Conservation (phyloP, 1,284 basidiomycete species). For the Mrakiaceae sp. region DNA sequence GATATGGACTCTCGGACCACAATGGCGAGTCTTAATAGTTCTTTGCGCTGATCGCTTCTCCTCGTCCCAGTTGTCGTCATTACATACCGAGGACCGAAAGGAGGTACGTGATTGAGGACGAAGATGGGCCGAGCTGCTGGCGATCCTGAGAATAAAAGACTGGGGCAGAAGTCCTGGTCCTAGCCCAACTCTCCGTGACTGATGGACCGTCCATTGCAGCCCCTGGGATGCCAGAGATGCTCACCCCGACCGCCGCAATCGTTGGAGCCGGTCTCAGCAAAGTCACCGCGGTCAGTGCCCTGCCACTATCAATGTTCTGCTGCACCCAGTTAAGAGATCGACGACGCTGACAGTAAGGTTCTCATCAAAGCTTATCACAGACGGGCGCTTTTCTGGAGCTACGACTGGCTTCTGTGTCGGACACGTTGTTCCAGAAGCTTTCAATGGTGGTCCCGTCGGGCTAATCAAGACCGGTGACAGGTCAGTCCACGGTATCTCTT, state of each 20-base stretch:
- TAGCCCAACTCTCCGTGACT: too few relatives aligned
- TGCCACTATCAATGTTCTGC: background rate
- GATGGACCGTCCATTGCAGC: too few relatives aligned
- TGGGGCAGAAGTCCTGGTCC: too few relatives aligned
- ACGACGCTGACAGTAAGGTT: conserved; percentile 40
- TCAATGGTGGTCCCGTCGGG: conserved; percentile 81
- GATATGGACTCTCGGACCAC: too few relatives aligned
- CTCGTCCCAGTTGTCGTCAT: conserved; percentile 17
- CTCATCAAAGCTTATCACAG: conserved; percentile 53
- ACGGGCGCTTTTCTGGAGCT: conserved; percentile 84
- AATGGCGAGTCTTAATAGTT: background rate
- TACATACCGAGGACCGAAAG: conserved; percentile 16
- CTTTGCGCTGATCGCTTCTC: background rate
- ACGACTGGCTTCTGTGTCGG: conserved; percentile 71
- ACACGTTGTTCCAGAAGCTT: conserved; percentile 81
- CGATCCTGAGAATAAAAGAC: too few relatives aligned
- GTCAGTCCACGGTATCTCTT: conserved; percentile 4
- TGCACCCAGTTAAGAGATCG: conserved; percentile 70
- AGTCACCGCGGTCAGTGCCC: background rate
- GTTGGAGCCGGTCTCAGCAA: conserved; percentile 3
- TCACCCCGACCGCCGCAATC: conserved; percentile 1
- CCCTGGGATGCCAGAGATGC: background rate
- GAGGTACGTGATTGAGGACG: too few relatives aligned
- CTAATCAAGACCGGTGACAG: conserved; percentile 77
- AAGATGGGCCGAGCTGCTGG: too few relatives aligned